phyloP scores from a whole-genome alignment of 192 early-diverging fungal genomes.

The Coemansia sp. region DNA sequence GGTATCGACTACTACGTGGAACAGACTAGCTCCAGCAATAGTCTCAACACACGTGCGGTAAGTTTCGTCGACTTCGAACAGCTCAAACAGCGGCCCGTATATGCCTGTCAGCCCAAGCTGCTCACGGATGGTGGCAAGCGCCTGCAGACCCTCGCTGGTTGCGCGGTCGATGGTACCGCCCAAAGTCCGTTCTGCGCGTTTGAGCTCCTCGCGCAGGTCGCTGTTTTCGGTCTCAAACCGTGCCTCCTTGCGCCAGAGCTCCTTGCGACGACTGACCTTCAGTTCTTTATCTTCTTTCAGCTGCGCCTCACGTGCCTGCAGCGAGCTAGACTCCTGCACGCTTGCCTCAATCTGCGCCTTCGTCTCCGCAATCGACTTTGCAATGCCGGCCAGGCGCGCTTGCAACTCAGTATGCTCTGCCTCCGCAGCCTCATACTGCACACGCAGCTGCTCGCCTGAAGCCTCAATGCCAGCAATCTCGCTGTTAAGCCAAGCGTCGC shows the following conservation, averaged over 20 bases:
- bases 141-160: slow-evolving; percentile 74
- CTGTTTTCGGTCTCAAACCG: slow-evolving; percentile 62
- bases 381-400: slow-evolving; percentile 21
- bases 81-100: slow-evolving; percentile 88
- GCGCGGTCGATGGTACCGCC: slow-evolving; percentile 78
- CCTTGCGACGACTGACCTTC: slow-evolving; percentile 56
- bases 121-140: slow-evolving; percentile 67
- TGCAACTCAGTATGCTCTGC: slow-evolving; percentile 31
- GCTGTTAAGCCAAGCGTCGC: slow-evolving; percentile 72
- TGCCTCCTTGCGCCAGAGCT: slow-evolving; percentile 88
- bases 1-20: slow-evolving; percentile 94
- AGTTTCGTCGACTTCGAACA: slow-evolving; percentile 83
- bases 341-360: slow-evolving; percentile 22
- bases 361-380: slow-evolving; percentile 22
- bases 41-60: slow-evolving; percentile 88
- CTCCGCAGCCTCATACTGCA: slow-evolving; percentile 54
- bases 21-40: slow-evolving; percentile 81
- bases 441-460: slow-evolving; percentile 52
- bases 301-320: slow-evolving; percentile 38
- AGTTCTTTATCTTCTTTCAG: slow-evolving; percentile 43
- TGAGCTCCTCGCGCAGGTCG: slow-evolving; percentile 70
- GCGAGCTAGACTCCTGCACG: slow-evolving; percentile 26
- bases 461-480: slow-evolving; percentile 68
- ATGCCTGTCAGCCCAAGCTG: slow-evolving; percentile 66
- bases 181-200: slow-evolving; percentile 69